Evolutionary conservation across 192 early-diverging fungal species (phyloP), one percentile per base, ranked within the genome.

Genomic region (Backusella australiensis): DNA sequence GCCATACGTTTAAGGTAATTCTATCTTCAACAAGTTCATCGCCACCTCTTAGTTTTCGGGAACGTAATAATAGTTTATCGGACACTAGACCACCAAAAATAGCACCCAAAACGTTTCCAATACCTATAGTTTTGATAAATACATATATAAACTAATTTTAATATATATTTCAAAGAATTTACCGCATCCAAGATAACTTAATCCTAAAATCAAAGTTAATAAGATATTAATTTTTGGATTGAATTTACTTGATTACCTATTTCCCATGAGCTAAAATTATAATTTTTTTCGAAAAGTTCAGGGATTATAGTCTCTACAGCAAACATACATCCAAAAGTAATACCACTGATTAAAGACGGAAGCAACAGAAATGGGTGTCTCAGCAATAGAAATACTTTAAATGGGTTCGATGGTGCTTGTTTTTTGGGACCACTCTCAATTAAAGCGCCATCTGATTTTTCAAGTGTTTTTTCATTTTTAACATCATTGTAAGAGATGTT

Each of bases 291-390:
- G 21, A 68, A 78, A 6, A 59, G 19, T 3, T 23, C 35, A 41
- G 81, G 81, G 38, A 82, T 82, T 21, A 82, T 75, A 3, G 81
- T 82, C 53, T 78, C 77, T 5, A 82, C 77, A 70, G 84, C 78
- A 44, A 85, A 87, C 86, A 87, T 87, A 21, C 78, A 74, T 41
- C 82, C 82, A 77, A 87, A 87, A 35, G 78, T 53, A 56, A 87
- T 77, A 46, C 83, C 84, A 21, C 75, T 76, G 49, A 78, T 80
- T 23, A 86, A 75, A 19, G 85, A 74, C 0, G 73, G 36, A 15
- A 86, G 52, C 11, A 86, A 70, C 8, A 86, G 77, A 23, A 84
- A 76, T 21, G 85, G 79, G 63, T 84, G 74, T 46, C 49, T 80
- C 15, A 86, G 63, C 6, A 84, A 44, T n/a, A 21, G 4, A 34